phyloP scores from a whole-genome alignment of 805 yeast species.

The Metschnikowia aberdeeniae region DNA sequence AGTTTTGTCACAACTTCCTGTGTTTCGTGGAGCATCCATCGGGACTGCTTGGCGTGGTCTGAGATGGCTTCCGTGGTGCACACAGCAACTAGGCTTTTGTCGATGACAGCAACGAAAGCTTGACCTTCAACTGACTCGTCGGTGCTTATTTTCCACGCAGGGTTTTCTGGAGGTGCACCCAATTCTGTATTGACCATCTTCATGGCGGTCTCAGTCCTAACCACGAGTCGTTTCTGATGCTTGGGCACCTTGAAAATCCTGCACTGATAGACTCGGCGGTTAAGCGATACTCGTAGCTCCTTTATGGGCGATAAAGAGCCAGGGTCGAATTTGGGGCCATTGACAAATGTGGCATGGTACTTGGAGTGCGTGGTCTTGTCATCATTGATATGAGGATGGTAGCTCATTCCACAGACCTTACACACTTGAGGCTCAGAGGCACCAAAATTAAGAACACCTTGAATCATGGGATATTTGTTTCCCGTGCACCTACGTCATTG shows the following conservation, averaged over 20 bases:
- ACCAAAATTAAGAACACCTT: slow-evolving; percentile 10
- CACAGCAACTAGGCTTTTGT: slow-evolving; percentile 50
- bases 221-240: slow-evolving; percentile 20
- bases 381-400: slow-evolving; percentile 32
- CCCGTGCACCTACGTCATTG: neutral
- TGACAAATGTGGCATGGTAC: slow-evolving; percentile 47
- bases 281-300: slow-evolving; percentile 15
- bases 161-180: slow-evolving; percentile 46
- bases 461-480: slow-evolving; percentile 6
- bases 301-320: slow-evolving; percentile 24
- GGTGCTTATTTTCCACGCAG: slow-evolving; percentile 24
- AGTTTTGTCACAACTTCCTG: slow-evolving; percentile 49
- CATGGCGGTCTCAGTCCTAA: slow-evolving; percentile 33
- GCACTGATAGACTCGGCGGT: slow-evolving; percentile 11
- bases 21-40: slow-evolving; percentile 58
- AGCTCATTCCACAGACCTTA: slow-evolving; percentile 52
- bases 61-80: slow-evolving; percentile 47
- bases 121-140: slow-evolving; percentile 10
- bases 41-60: slow-evolving; percentile 29
- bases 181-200: slow-evolving; percentile 55
- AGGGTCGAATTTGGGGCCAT: slow-evolving; percentile 48
- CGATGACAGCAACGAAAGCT: slow-evolving; percentile 47
- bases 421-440: slow-evolving; percentile 31
- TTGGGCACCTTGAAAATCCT: slow-evolving; percentile 22
- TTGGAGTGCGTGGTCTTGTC: slow-evolving; percentile 48